Percentiles rank a stretch among this genome's conserved stretches.
These are phyloP conservation scores for Gnaphalium uliginosum DNA, from an alignment of 129 eudicot genomes.

Conservation along the genomic window DNA sequence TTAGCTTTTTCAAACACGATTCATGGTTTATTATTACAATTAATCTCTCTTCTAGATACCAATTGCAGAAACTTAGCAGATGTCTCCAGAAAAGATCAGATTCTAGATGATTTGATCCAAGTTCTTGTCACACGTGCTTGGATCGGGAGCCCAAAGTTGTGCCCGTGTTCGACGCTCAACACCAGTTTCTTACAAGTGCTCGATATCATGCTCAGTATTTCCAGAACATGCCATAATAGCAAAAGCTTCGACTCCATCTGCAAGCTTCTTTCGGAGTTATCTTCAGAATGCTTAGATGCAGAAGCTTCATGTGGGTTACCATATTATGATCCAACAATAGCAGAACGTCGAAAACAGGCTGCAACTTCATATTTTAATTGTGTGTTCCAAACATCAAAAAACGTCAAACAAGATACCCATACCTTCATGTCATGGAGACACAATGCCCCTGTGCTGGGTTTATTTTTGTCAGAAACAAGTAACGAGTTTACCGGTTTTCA, in stretches of 20 bases:
- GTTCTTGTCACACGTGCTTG: conserved; percentile 56
- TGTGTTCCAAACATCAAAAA: conserved; percentile 54
- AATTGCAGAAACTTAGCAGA: conserved; percentile 78
- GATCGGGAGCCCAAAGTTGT: conserved; percentile 58
- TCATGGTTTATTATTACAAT: conserved; percentile 83
- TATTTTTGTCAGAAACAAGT: conserved; percentile 29
- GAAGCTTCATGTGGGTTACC: conserved; percentile 43
- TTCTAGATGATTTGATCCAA: conserved; percentile 59
- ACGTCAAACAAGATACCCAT: conserved; percentile 47
- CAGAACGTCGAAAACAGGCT: conserved; percentile 90
- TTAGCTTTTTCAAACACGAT: conserved; percentile 59
- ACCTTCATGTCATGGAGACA: conserved; percentile 17
- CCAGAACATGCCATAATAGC: conserved; percentile 58
- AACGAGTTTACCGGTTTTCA: conserved; percentile 41
- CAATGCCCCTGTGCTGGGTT: conserved; percentile 35
- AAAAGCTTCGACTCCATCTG: conserved; percentile 44
- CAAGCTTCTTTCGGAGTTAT: conserved; percentile 63
- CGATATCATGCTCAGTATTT: conserved; percentile 78
- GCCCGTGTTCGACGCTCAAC: conserved; percentile 65
- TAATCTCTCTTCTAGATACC: conserved; percentile 69
- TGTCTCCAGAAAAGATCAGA: conserved; percentile 48
- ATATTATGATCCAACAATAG: conserved; percentile 68
- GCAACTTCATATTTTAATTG: conserved; percentile 77
- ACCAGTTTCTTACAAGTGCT: conserved; percentile 61
- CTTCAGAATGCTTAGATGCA: conserved; percentile 63